phyloP scores from a whole-genome alignment of 768 basidiomycete species.

The Amanita pseudoporphyria region DNA sequence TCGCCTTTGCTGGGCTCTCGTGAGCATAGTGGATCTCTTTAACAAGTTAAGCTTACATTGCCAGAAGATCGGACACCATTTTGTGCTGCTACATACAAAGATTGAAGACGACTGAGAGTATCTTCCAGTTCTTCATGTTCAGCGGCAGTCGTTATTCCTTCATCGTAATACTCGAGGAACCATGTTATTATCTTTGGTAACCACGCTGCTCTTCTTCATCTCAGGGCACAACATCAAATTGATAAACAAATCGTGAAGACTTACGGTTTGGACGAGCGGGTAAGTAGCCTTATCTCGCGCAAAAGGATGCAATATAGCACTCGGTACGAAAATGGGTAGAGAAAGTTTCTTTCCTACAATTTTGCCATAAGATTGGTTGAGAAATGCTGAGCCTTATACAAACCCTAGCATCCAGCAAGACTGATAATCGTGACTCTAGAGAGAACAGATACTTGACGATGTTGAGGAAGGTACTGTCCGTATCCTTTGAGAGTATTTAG shows the following conservation, averaged over 20 bases:
- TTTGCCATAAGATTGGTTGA: slow-evolving; percentile 1
- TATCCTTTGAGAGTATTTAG: neutral
- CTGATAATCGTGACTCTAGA: slow-evolving; percentile 47
- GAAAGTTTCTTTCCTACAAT: slow-evolving; percentile 40
- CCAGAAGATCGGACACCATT: slow-evolving; percentile 32
- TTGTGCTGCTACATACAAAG: slow-evolving; percentile 41
- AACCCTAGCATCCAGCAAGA: slow-evolving; percentile 53
- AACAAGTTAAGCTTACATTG: slow-evolving; percentile 24
- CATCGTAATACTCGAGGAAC: slow-evolving; percentile 28
- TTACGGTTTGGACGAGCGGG: slow-evolving; percentile 55
- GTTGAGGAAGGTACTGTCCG: slow-evolving; percentile 8
- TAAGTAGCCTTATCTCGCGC: slow-evolving; percentile 52
- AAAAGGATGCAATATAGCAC: slow-evolving; percentile 53
- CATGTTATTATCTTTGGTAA: slow-evolving; percentile 33
- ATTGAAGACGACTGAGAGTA: slow-evolving; percentile 33
- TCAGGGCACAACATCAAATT: neutral
- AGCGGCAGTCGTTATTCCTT: slow-evolving; percentile 28
- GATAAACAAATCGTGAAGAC: slow-evolving; percentile 14
- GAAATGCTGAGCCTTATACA: neutral
- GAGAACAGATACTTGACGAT: slow-evolving; percentile 36
- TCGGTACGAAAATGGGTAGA: slow-evolving; percentile 48
- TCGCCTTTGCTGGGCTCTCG: slow-evolving; percentile 23
- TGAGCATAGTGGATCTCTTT: neutral
- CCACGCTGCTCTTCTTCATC: slow-evolving; percentile 32
- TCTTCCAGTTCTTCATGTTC: slow-evolving; percentile 33